Conservation (phyloP, 768 basidiomycete genomes). For the Sporobolomyces roseus region DNA sequence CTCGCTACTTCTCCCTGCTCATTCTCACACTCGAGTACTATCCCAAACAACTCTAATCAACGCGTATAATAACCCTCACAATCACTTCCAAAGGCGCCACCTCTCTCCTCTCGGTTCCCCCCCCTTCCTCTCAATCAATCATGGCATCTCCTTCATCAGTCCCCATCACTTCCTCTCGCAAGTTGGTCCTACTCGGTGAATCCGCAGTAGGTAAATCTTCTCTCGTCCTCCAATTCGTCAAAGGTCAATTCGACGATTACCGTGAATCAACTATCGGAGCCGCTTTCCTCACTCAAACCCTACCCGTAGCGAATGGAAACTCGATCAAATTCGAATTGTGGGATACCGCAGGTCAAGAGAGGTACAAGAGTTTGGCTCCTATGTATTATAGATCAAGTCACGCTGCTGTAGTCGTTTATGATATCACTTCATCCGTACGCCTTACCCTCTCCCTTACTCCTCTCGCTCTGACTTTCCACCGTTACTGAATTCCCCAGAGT, state of each 20-base stretch:
- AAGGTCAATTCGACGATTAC: slow-evolving; percentile 93
- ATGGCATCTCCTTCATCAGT: background rate
- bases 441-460: background rate
- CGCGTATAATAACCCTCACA: no score
- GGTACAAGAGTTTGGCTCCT: slow-evolving; percentile 83
- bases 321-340: slow-evolving; percentile 87
- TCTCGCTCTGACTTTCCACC: no score
- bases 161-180: slow-evolving; percentile 52
- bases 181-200: slow-evolving; percentile 88
- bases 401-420: slow-evolving; percentile 90
- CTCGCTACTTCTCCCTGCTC: no score
- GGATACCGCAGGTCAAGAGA: slow-evolving; percentile 95
- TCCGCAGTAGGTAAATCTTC: slow-evolving; percentile 91
- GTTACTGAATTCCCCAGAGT: no score
- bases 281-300: slow-evolving; percentile 97
- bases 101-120: background rate
- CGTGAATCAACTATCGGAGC: slow-evolving; percentile 90
- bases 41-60: no score
- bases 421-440: slow-evolving; percentile 75
- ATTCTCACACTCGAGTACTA: no score
- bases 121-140: background rate
- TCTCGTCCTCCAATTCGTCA: slow-evolving; percentile 91
- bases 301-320: slow-evolving; percentile 79
- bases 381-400: slow-evolving; percentile 97
- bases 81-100: no score